Conservation (phyloP, 2,329 filamentous ascomycete genomes). For the Calonectria henricotiae region DNA sequence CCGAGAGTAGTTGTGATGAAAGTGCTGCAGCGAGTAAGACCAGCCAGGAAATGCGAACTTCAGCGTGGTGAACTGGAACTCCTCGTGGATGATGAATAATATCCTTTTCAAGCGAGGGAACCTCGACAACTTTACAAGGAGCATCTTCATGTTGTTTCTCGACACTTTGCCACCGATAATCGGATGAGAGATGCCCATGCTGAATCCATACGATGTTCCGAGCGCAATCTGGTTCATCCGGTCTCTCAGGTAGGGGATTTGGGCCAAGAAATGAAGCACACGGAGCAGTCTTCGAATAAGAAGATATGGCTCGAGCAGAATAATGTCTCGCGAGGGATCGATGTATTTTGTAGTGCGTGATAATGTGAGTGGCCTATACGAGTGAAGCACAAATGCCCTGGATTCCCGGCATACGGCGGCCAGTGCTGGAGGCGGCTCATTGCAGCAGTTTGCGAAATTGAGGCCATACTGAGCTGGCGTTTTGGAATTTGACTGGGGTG, state of each 20-base stretch:
- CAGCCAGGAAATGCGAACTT: conserved; percentile 33
- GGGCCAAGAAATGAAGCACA: conserved; percentile 40
- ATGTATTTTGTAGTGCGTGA: conserved; percentile 43
- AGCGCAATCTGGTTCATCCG: conserved; percentile 44
- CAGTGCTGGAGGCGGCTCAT: conserved; percentile 40
- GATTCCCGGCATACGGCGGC: conserved; percentile 41
- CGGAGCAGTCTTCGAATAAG: conserved; percentile 43
- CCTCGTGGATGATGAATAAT: conserved; percentile 44
- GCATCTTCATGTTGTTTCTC: conserved; percentile 45
- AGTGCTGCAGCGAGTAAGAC: conserved; percentile 38
- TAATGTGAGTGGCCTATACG: conserved; percentile 38
- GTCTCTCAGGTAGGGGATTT: conserved; percentile 42
- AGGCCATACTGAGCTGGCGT: conserved; percentile 42
- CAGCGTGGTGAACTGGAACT: conserved; percentile 37
- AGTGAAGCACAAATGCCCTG: conserved; percentile 38
- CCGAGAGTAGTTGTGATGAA: conserved; percentile 37
- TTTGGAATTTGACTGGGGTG: conserved; percentile 43
- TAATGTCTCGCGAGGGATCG: conserved; percentile 41
- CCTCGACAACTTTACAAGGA: conserved; percentile 41
- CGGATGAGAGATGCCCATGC: conserved; percentile 45
- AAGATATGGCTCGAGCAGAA: conserved; percentile 43
- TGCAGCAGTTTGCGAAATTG: conserved; percentile 44
- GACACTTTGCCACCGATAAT: conserved; percentile 43
- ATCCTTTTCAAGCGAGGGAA: conserved; percentile 40
- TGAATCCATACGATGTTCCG: conserved; percentile 47